Evolutionary conservation across 1,139 yeast species (phyloP), one percentile per base, ranked within the genome.

Genomic region (Kluyveromyces marxianus): DNA sequence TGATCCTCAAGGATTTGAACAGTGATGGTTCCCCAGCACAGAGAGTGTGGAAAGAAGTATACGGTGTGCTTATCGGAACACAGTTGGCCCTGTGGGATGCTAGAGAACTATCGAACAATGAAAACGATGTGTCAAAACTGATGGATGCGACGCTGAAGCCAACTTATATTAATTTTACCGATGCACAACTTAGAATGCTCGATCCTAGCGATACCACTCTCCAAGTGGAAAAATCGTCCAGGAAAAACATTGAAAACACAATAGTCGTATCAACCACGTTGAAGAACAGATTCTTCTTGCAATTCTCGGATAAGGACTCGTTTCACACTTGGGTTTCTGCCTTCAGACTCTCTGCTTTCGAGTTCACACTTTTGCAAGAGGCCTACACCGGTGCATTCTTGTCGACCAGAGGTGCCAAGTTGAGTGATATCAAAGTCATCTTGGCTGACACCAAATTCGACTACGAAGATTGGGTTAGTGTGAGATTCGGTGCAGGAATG

Each of bases 81-180:
- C 96, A 89, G 57, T 69, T 92, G 50, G 95, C 97, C 1, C 78
- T 87, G 54, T 90, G 97, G 97, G 90, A 88, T 64, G 95, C 96
- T 1, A 82, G 81, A 38, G 76, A 76, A 51, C 69, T 89, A 50
- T 85, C 86, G 29, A 74, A 71, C 48, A 75, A 70, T 57, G 70
- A 71, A 51, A 68, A 67, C 49, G 69, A 71, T 55, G 78, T 72
- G 2, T 76, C 72, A 28, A 75, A 74, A 25, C 65, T 79, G 46
- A 63, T 78, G 50, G 77, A 72, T 48, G 74, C 80, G 10, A 72
- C 81, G 41, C 66, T 82, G 8, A 84, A 83, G 59, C 97, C 97
- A n/a, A 79, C 81, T 45, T 92, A 90, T 65, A 77, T 92, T 59
- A 92, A 92, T 66, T 83, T 92, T 58, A 81, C 96, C 2, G 97